Evolutionary conservation across 1,139 yeast species (phyloP), one percentile per base, ranked within the genome.

Genomic region (Sporopachydermia cereana): DNA sequence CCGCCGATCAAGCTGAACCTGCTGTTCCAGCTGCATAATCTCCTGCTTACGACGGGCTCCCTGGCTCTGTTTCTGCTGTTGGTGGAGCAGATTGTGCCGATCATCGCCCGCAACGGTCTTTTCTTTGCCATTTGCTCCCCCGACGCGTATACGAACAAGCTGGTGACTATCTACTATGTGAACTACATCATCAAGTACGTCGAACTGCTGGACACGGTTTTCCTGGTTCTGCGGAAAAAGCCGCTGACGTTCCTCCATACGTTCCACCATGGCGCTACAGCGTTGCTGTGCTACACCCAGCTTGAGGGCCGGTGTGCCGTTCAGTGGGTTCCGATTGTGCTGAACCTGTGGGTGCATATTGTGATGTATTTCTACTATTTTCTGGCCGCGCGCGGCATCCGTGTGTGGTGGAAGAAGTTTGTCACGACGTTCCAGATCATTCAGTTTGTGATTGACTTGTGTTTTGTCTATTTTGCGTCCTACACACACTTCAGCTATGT

Each of bases 381-480:
- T 76, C 72, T 91, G 58, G 76, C 91, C 54, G 86, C 97, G 17
- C 77, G 95, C 64, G 95, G 96, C 50, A 84, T 89, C 61, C 80
- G 91, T 57, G 96, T 91, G 49, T 89, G 97, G 97, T 91, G 98
- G 98, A 91, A 91, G 69, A 95, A 89, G 69, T 91, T 96, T 96
- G 96, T 91, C 56, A 91, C 98, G 45, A 77, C 95, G 55, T 80
- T 85, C 74, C 98, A 91, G 71, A 91, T 91, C 67, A 76, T 84
- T 57, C 98, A 91, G 69, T 91, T 91, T 59, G 71, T 91, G 58
- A 74, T 91, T 58, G 98, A 91, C 64, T 76, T 91, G 61, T 77
- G 75, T 42, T 88, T 88, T 61, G 95, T 89, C 53, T 89, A 88
- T 72, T 85, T 84, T 63, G 96, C 96, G 47, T 81, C 95, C 47